phyloP scores from a whole-genome alignment of 1,139 yeast species.

The Zygosaccharomyces pseudobailii region DNA sequence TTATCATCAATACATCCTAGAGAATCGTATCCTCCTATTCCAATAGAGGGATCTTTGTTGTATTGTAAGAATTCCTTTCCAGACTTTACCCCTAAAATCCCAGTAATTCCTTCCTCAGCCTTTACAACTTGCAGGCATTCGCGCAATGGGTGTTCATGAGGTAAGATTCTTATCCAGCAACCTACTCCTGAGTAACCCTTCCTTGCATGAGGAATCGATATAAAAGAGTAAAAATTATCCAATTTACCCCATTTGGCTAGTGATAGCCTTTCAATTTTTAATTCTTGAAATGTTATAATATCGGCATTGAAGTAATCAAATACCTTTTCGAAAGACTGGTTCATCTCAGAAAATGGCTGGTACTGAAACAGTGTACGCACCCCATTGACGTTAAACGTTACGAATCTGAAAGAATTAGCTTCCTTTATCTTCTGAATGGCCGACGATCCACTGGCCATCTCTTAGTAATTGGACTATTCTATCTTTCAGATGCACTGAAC shows the following conservation, averaged over 20 bases:
- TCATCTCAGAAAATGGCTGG: constrained; percentile 69
- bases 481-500: not conserved
- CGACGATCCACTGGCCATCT: constrained; percentile 1
- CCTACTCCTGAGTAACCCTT: constrained; percentile 95
- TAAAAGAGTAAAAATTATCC: constrained; percentile 56
- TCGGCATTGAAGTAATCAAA: constrained; percentile 64
- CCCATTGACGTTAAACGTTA: constrained; percentile 86
- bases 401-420: constrained; percentile 37
- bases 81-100: constrained; percentile 42
- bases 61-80: constrained; percentile 22
- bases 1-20: constrained; percentile 28
- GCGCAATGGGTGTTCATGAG: constrained; percentile 39
- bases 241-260: constrained; percentile 51
- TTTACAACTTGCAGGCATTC: constrained; percentile 48
- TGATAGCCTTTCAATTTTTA: constrained; percentile 55
- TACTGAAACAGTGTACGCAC: constrained; percentile 72
- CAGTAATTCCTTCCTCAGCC: constrained; percentile 93
- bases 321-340: constrained; percentile 43
- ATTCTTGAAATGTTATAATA: constrained; percentile 77
- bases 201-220: constrained; percentile 59
- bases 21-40: constrained; percentile 74
- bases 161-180: constrained; percentile 60
- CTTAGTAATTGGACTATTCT: not conserved
- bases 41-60: constrained; percentile 24
- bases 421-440: constrained; percentile 5